These are phyloP conservation scores for Ilyonectria sp. DNA, from an alignment of 2,329 filamentous ascomycete genomes.

Conservation along the genomic window DNA sequence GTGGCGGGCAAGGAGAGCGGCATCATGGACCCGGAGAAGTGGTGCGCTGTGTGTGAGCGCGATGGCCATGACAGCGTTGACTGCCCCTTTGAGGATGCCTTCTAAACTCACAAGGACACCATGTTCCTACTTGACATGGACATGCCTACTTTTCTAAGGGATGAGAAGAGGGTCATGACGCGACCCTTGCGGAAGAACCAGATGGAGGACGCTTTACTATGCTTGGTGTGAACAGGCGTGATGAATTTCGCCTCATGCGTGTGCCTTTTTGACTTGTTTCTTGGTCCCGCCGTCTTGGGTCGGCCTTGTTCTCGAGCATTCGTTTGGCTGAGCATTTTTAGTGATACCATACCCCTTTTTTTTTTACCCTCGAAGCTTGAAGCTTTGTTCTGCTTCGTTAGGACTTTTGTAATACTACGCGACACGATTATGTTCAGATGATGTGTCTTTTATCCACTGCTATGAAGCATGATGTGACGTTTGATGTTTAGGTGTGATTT, in stretches of 20 bases:
- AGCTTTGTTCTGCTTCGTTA: constrained; percentile 33
- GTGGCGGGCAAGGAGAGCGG: constrained; percentile 85
- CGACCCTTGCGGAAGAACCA: constrained; percentile 25
- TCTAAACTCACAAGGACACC: constrained; percentile 57
- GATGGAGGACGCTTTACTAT: constrained; percentile 34
- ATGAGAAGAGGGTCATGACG: constrained; percentile 38
- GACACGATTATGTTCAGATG: constrained; percentile 31
- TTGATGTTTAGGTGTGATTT: neutral
- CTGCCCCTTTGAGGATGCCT: constrained; percentile 91
- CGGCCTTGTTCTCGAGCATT: constrained; percentile 42
- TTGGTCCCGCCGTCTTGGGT: constrained; percentile 34
- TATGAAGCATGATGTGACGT: neutral
- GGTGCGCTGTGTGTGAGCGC: constrained; percentile 96
- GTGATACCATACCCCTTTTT: constrained; percentile 53
- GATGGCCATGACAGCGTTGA: constrained; percentile 98
- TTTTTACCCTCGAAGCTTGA: constrained; percentile 32
- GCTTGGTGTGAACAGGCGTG: constrained; percentile 46
- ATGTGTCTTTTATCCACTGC: neutral
- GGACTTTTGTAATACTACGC: constrained; percentile 42
- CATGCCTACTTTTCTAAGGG: constrained; percentile 26
- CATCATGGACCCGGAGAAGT: constrained; percentile 86
- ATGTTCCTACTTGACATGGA: constrained; percentile 27
- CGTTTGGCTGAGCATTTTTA: constrained; percentile 50
- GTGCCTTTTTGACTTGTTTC: constrained; percentile 36
- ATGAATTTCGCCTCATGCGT: constrained; percentile 46